phyloP scores from a whole-genome alignment of 129 eudicot genomes.

The Arctium minus region DNA sequence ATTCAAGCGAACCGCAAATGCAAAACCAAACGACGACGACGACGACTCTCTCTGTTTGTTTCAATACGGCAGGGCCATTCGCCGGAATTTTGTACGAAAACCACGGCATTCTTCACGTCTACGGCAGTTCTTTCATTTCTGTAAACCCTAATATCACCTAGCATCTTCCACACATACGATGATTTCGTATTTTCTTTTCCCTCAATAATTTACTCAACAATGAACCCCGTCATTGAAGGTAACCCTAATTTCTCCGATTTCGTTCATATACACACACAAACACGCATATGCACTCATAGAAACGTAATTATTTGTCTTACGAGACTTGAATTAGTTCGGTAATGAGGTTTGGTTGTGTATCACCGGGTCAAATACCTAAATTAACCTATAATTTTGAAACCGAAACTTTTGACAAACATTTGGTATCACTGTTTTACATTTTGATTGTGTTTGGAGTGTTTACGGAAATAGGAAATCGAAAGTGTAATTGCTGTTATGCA shows the following conservation, averaged over 20 bases:
- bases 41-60: neutral
- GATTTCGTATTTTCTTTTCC: neutral
- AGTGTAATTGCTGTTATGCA: neutral
- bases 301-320: neutral
- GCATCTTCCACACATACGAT: slow-evolving; percentile 4
- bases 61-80: slow-evolving; percentile 3
- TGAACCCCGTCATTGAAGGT: slow-evolving; percentile 43
- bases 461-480: neutral
- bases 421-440: neutral
- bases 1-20: neutral
- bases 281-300: neutral
- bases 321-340: neutral
- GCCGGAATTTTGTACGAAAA: slow-evolving; percentile 4
- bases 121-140: neutral
- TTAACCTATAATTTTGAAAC: neutral
- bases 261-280: neutral
- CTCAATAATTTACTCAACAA: slow-evolving; percentile 13
- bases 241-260: slow-evolving; percentile 26
- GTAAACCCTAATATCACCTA: slow-evolving; percentile 25
- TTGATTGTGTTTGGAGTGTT: neutral
- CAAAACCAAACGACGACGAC: slow-evolving; percentile 7
- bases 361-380: neutral
- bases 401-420: neutral
- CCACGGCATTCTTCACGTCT: slow-evolving; percentile 26
- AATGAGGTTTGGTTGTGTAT: neutral